Evolutionary conservation across 2,329 filamentous ascomycete genomes (phyloP), one percentile per base, ranked within the genome.

Genomic region (Ophiocordyceps sinensis): DNA sequence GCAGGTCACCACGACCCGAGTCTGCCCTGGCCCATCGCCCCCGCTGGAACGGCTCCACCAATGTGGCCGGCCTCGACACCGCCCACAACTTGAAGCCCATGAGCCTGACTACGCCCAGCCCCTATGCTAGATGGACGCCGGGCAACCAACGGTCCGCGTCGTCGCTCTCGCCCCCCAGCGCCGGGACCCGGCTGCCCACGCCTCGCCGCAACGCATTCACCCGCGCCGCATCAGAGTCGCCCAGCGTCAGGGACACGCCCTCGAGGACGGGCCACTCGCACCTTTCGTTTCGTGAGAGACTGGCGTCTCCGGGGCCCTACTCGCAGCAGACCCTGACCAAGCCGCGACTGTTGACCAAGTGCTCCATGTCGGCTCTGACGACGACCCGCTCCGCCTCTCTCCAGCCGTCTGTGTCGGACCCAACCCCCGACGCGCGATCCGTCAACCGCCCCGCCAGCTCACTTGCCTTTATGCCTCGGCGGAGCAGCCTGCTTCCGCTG

Each of bases 21-120:
- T 63, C 67, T 2, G 66, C 65, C 11, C 49, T 68, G 29, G 56
- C 71, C 43, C 67, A 73, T 43, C 76, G 81, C 39, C 85, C 85
- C 4, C 72, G 77, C 43, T 91, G 85, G 85, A 89, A 79, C 53
- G 54, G 53, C 11, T 82, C 78, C 28, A 75, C 77, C 6, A 85
- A 81, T 13, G 37, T 37, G 30, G 17, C 36, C 28, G 19, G 77
- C 45, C 64, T 77, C n/a, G 70, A 80, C 28, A 72, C 75, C n/a
- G 77, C 79, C 23, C 78, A 82, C 56, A 75, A 76, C 55, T 82
- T 77, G 61, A 80, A 75, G 50, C 74, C 79, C 11, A 60, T 80
- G 11, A 73, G 61, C 30, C 60, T 75, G 36, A 77, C 73, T 7
- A 75, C 74, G 1, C 74, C 77, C 0, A 77, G 71, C 45, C 70